A percentile compares a stretch with the other conserved stretches of the same genome.
Evolutionary conservation across 73 alveolate species (phyloP).

Genomic region (Durusdinium trenchii): DNA sequence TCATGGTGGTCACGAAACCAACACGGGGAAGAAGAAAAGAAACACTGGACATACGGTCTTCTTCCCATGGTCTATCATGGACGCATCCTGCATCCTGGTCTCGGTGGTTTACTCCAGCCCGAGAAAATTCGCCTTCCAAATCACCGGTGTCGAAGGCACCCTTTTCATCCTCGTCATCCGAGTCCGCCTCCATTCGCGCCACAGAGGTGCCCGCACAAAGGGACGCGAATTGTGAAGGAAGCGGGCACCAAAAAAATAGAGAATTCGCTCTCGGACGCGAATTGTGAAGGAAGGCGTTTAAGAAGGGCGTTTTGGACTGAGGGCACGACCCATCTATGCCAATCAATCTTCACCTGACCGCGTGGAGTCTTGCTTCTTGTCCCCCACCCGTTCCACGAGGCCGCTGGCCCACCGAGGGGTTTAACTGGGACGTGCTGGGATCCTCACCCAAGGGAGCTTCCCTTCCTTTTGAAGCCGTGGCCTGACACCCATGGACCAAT

Average conservation of each 20-base stretch:
- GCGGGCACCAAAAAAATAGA: too few species aligned
- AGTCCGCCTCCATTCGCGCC: conserved; percentile 15
- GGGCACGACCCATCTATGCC: conserved; percentile 57
- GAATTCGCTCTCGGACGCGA: background rate
- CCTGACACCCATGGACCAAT: background rate
- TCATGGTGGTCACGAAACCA: too few species aligned
- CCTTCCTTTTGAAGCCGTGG: conserved; percentile 89
- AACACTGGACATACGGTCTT: too few species aligned
- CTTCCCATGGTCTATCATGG: too few species aligned
- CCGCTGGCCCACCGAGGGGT: background rate
- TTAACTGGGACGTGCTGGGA: background rate
- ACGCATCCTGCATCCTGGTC: too few species aligned
- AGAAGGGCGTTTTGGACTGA: background rate
- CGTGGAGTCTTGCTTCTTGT: background rate
- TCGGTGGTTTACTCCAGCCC: background rate
- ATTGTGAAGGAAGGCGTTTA: background rate
- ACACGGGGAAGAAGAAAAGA: too few species aligned
- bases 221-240: too few species aligned
- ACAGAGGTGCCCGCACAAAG: background rate
- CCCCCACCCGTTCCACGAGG: too few species aligned
- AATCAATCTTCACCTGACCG: conserved; percentile 69
- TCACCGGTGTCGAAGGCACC: conserved; percentile 76
- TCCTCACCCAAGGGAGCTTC: conserved; percentile 64
- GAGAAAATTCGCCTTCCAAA: conserved; percentile 16
- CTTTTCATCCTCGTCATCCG: conserved; percentile 84